A percentile compares a stretch with the other conserved stretches of the same genome.
Conservation (phyloP, 805 yeast genomes). For the Metschnikowia lunata region DNA sequence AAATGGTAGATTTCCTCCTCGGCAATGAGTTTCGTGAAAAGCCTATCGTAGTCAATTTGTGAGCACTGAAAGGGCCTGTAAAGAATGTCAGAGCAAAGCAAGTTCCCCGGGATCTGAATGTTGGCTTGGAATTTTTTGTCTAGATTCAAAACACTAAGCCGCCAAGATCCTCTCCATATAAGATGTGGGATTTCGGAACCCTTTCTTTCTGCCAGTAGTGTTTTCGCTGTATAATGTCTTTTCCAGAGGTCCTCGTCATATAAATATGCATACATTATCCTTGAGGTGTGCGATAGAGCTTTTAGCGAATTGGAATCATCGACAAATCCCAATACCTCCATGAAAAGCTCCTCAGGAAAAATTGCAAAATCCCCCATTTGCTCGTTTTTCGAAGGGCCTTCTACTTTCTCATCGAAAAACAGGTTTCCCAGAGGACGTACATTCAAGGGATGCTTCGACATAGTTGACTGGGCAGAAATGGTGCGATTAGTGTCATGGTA, state of each 20-base stretch:
- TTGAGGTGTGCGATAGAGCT: constrained; percentile 54
- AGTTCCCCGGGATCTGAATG: constrained; percentile 43
- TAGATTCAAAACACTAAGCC: constrained; percentile 50
- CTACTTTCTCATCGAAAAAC: constrained; percentile 7
- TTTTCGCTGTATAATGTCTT: constrained; percentile 37
- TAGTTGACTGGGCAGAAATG: constrained; percentile 3
- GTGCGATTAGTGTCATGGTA: constrained; percentile 7
- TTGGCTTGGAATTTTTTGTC: constrained; percentile 37
- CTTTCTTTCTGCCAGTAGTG: constrained; percentile 8
- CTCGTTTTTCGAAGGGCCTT: constrained; percentile 16
- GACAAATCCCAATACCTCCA: constrained; percentile 49
- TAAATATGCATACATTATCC: constrained; percentile 64
- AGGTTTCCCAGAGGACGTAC: constrained; percentile 19
- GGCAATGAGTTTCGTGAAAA: constrained; percentile 46
- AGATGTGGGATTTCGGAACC: constrained; percentile 14
- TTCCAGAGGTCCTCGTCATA: constrained; percentile 85
- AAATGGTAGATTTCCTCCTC: constrained; percentile 38
- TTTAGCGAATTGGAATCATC: constrained; percentile 45
- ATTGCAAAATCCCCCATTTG: constrained; percentile 51
- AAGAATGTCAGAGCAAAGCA: constrained; percentile 70
- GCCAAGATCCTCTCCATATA: constrained; percentile 80
- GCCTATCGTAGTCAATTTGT: constrained; percentile 52
- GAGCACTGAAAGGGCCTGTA: constrained; percentile 83
- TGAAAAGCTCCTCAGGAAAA: constrained; percentile 61
- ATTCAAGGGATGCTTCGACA: constrained; percentile 16